Base-by-base conservation (phyloP, 768 basidiomycete genomes). In the Boletales sp. region DNA sequence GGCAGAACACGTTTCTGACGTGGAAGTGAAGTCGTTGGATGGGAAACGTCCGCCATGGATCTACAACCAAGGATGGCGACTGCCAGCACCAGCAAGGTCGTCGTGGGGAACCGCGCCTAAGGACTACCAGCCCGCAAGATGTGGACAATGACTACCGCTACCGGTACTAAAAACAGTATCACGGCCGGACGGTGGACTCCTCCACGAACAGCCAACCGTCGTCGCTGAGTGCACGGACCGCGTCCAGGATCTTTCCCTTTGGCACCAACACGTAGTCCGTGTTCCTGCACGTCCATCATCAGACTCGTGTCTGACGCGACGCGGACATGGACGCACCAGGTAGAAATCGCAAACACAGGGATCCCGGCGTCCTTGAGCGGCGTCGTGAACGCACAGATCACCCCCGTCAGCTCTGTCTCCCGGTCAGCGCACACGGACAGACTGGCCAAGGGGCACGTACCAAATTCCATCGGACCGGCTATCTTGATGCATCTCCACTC, bases 1-100 rank as follows among this genome's bases (percentile, higher is more conserved):
- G 92, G 92, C 49, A 91, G 72, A 39, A 91, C 84, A 66, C 91
- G 84, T 70, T 86, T 87, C 69, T 83, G 84, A 48, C 79, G 82
- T 54, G 71, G 65, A 58, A 74, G 69, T 40, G 68, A 58, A 43
- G 63, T 61, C 45, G 68, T 52, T 55, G 47, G 53, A 53, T 69
- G 70, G 50, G 69, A 54, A 50, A 62, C 62, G 55, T 76, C 73
- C 39, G 66, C 62, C 67, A 68, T 68, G 52, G 55, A 39, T 27
- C 24, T 7, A 7, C 24, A 7, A 27, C 24, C n/a, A 17, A 17
- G n/a, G 35, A n/a, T 36, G 35, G 35, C 35, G 35, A 36, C 35
- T 27, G n/a, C n/a, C n/a, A n/a, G 35, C 2, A 9, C 13, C 14
- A n/a, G 15, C 35, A 36, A 36, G 36, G 36, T 37, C 36, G 36